Conservation (phyloP, 768 basidiomycete genomes). For the Flagelloscypha sp. region DNA sequence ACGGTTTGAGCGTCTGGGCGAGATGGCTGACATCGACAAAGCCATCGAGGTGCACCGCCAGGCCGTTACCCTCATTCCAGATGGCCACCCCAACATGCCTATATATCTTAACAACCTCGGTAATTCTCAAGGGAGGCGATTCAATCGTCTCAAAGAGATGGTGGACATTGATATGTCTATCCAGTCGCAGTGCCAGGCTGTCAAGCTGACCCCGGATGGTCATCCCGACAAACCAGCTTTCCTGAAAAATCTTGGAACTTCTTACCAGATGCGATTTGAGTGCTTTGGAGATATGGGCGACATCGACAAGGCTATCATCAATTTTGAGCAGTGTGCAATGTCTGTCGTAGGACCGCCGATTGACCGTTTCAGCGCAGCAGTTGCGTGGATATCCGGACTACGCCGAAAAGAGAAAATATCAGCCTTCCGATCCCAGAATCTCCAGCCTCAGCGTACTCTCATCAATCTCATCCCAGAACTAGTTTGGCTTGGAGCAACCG, state of each 20-base stretch:
- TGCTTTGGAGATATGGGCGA: slow-evolving; percentile 15
- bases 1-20: slow-evolving; percentile 10
- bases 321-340: slow-evolving; percentile 2
- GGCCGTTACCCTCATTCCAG: slow-evolving; percentile 14
- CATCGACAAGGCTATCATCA: slow-evolving; percentile 15
- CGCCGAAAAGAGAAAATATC: too few species aligned
- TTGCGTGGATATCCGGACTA: too few species aligned
- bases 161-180: slow-evolving; percentile 18
- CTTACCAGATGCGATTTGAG: slow-evolving; percentile 16
- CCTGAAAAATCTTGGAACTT: slow-evolving; percentile 15
- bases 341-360: too few species aligned
- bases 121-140: slow-evolving; percentile 11
- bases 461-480: too few species aligned
- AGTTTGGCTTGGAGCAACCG: too few species aligned
- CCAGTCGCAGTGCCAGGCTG: slow-evolving; percentile 3
- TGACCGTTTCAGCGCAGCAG: too few species aligned
- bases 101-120: slow-evolving; percentile 7
- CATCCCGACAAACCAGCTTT: slow-evolving; percentile 2
- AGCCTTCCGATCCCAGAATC: too few species aligned
- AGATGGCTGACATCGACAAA: slow-evolving; percentile 18
- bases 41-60: slow-evolving; percentile 14
- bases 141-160: slow-evolving; percentile 15
- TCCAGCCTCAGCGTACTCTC: too few species aligned
- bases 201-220: slow-evolving; percentile 7
- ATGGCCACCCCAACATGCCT: slow-evolving; percentile 5